Percentiles rank a stretch among this genome's conserved stretches.
Evolutionary conservation across 2,329 filamentous ascomycete species (phyloP).

Genomic region (Cladosporium phlei): DNA sequence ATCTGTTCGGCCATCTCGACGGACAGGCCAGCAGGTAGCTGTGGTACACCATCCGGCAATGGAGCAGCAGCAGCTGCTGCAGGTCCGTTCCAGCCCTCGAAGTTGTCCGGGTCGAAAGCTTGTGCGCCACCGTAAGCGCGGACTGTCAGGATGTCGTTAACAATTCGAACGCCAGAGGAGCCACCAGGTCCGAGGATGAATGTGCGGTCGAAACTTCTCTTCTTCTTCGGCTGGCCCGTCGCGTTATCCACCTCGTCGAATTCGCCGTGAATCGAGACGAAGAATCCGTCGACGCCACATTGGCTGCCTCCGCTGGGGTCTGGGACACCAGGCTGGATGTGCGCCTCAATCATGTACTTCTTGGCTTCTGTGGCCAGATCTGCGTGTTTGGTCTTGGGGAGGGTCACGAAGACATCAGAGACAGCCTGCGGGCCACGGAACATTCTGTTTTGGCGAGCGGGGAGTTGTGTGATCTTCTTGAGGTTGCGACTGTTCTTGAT

Average conservation of each 20-base stretch:
- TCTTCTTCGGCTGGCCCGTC: slow-evolving; percentile 51
- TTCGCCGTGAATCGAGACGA: slow-evolving; percentile 75
- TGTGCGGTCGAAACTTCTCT: slow-evolving; percentile 73
- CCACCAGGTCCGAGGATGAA: slow-evolving; percentile 74
- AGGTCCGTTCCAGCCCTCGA: slow-evolving; percentile 20
- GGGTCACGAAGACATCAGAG: slow-evolving; percentile 60
- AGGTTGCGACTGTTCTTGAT: slow-evolving; percentile 76
- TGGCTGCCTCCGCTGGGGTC: slow-evolving; percentile 62
- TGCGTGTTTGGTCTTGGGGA: slow-evolving; percentile 72
- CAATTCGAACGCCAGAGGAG: slow-evolving; percentile 63
- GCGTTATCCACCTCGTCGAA: slow-evolving; percentile 67
- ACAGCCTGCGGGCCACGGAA: slow-evolving; percentile 63
- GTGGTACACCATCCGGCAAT: slow-evolving; percentile 17
- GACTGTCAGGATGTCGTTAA: slow-evolving; percentile 73
- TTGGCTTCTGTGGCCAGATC: slow-evolving; percentile 60
- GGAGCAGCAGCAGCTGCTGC: slow-evolving; percentile 15
- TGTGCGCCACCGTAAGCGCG: slow-evolving; percentile 59
- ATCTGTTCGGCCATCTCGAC: slow-evolving; percentile 50
- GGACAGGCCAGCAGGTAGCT: slow-evolving; percentile 26
- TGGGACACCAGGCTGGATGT: slow-evolving; percentile 64
- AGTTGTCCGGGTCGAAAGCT: slow-evolving; percentile 45
- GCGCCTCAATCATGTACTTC: slow-evolving; percentile 80
- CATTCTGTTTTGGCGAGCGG: slow-evolving; percentile 60
- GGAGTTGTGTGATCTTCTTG: slow-evolving; percentile 59
- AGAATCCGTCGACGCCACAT: slow-evolving; percentile 69